A percentile compares a stretch with the other conserved stretches of the same genome.
Conservation (phyloP, 345 rosid genomes). For the Eucalyptus guilfoylei region DNA sequence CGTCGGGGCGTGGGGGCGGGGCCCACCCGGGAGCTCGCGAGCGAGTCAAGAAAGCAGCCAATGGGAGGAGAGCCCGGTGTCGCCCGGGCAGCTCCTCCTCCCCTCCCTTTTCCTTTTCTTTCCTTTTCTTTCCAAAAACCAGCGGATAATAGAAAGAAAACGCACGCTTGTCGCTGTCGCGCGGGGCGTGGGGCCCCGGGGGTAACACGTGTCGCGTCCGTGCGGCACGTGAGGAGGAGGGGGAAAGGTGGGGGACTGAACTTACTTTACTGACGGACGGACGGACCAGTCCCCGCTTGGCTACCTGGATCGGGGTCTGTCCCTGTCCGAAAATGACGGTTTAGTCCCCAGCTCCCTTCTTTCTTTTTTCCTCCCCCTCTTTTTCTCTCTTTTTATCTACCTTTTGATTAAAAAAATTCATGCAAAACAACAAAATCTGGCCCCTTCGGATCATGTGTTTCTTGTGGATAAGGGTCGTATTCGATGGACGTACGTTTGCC, state of each 20-base stretch:
- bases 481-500: background rate
- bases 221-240: background rate
- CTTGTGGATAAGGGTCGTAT: background rate
- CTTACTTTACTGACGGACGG: background rate
- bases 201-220: background rate
- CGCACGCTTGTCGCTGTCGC: background rate
- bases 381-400: too few species aligned
- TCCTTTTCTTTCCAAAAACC: background rate
- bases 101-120: background rate
- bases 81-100: background rate
- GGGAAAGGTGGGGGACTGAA: background rate
- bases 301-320: background rate
- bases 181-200: background rate
- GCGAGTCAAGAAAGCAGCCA: conserved; percentile 7
- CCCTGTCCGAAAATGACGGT: background rate
- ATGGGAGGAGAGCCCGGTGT: background rate
- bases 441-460: background rate
- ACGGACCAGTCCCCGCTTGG: background rate
- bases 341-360: background rate
- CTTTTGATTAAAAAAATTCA: background rate
- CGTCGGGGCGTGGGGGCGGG: background rate
- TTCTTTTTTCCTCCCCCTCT: background rate
- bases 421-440: background rate
- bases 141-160: background rate
- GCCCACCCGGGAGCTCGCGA: background rate